Evolutionary conservation across 2,329 filamentous ascomycete species (phyloP).

Genomic region (Hypoxylon sp.): DNA sequence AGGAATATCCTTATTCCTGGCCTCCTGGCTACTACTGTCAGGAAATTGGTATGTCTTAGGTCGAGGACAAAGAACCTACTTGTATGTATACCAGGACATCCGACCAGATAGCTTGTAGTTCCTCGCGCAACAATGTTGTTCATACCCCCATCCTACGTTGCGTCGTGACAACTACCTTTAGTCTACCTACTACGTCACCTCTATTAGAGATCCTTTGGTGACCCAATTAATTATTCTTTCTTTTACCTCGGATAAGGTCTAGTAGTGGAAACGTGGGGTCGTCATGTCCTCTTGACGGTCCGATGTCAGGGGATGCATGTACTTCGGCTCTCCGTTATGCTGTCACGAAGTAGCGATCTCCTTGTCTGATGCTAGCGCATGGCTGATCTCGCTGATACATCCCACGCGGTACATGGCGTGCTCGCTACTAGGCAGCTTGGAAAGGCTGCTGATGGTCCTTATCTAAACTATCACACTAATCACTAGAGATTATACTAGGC

Average conservation of each 20-base stretch:
- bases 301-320: not conserved
- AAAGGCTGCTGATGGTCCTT: not conserved
- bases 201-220: not conserved
- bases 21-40: too few species aligned
- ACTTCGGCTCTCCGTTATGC: not conserved
- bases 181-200: not conserved
- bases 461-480: conserved; percentile 1
- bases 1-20: conserved; percentile 16
- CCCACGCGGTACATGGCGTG: not conserved
- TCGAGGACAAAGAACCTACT: too few species aligned
- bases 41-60: too few species aligned
- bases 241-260: not conserved
- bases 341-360: not conserved
- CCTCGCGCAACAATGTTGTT: too few species aligned
- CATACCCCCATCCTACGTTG: too few species aligned
- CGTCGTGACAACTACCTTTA: conserved; percentile 4
- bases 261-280: not conserved
- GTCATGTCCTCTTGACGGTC: not conserved
- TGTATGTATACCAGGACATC: too few species aligned
- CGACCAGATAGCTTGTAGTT: too few species aligned
- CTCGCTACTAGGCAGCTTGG: not conserved
- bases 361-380: not conserved
- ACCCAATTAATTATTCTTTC: not conserved
- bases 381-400: not conserved
- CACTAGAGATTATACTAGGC: not conserved